These are phyloP conservation scores for Fraxinus platypoda DNA, from an alignment of 305 asterid genomes.

Conservation along the genomic window DNA sequence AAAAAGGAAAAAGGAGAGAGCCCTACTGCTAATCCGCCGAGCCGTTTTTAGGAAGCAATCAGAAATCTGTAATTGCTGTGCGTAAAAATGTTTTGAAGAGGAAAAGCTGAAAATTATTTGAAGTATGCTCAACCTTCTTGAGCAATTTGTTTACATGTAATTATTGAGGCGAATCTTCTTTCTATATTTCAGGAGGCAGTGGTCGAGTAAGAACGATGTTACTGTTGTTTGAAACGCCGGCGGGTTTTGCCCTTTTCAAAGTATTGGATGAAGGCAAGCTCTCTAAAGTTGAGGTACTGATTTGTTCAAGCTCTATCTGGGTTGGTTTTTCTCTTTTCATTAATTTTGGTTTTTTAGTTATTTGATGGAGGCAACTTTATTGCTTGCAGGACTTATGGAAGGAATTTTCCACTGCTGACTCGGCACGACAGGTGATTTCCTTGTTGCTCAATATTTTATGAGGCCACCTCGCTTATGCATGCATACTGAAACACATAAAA, in stretches of 20 bases:
- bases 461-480: not conserved
- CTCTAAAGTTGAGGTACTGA: constrained; percentile 53
- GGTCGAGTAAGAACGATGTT: constrained; percentile 28
- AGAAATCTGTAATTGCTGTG: not conserved
- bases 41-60: not conserved
- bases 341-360: not conserved
- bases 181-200: not conserved
- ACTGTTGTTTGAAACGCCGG: constrained; percentile 49
- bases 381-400: constrained; percentile 68
- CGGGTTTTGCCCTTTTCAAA: constrained; percentile 65
- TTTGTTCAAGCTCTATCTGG: not conserved
- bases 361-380: not conserved
- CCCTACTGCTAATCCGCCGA: not conserved
- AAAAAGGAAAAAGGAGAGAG: not conserved
- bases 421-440: constrained; percentile 68
- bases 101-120: not conserved
- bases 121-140: not conserved
- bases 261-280: constrained; percentile 60
- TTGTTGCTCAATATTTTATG: not conserved
- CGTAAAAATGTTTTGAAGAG: not conserved
- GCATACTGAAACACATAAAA: no score
- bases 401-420: constrained; percentile 63
- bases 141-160: not conserved
- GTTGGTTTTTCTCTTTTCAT: not conserved
- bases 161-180: not conserved